Evolutionary conservation across 441 rosid species (phyloP), one percentile per base, ranked within the genome.

Genomic region (Metrosideros polymorpha): DNA sequence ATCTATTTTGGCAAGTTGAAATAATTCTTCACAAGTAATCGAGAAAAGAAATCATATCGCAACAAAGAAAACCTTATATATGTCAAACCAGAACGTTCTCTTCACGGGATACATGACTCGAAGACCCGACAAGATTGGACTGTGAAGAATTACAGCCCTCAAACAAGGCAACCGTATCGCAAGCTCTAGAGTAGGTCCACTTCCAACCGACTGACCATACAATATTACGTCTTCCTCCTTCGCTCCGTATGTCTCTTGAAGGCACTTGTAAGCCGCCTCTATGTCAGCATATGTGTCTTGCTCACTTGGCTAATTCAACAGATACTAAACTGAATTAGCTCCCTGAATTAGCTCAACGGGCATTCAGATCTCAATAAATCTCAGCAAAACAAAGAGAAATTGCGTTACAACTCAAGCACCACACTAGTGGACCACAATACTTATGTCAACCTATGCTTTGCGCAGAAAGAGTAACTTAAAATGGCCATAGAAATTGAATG

Each of bases 201-300:
- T 92, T 63, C 95, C 95, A 2, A 93, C 92, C 6, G 94, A 93
- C 82, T 93, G 95, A 27, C 95, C 95, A 47, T 93, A 93, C 90
- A 92, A 49, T 42, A 93, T 89, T 27, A 88, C 87, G 83, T 92
- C 92, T 86, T 93, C 93, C 88, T 92, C 92, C 59, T 91, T 90
- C 19, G 86, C 88, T 19, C 91, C 91, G 82, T 88, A 90, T 4
- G 87, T 88, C 54, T 92, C 92, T 88, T 87, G 89, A 83, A 93
- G 90, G 87, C 95, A 93, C 55, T 77, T 87, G 83, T 89, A 89
- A 49, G 89, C 93, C 49, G 95, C 95, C 71, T 93, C 94, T 84
- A 93, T 92, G 90, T 93, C 95, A 66, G 95, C 94, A 87, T 93
- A 93, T 45, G 95, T 93, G 84, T 93, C 94, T 87, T 92, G 93